Conservation (phyloP, 768 basidiomycete genomes). For the Pisolithus sp. region DNA sequence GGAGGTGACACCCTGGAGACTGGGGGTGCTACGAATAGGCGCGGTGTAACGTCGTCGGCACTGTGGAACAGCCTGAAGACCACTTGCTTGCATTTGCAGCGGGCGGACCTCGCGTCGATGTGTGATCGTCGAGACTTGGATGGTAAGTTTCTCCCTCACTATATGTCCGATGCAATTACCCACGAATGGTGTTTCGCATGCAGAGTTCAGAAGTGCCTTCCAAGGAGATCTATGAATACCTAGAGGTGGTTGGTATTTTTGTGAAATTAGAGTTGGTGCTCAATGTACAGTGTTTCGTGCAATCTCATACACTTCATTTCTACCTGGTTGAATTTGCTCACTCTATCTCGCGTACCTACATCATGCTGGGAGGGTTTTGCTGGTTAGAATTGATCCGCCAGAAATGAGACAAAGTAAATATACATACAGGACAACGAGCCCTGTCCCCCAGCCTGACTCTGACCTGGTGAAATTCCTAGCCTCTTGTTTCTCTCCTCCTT, state of each 20-base stretch:
- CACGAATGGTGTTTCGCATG: not conserved
- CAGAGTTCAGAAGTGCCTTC: constrained; percentile 9
- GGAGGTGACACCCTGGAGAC: constrained; percentile 40
- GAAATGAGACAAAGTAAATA: not conserved
- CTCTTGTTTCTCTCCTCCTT: constrained; percentile 22
- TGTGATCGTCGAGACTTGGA: constrained; percentile 73
- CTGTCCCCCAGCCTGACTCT: constrained; percentile 4
- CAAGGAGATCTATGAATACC: not conserved
- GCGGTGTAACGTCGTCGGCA: constrained; percentile 68
- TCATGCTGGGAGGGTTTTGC: not conserved
- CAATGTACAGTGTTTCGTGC: not conserved
- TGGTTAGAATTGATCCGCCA: not conserved
- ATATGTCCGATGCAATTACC: not conserved
- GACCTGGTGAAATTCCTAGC: constrained; percentile 22
- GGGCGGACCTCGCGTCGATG: constrained; percentile 67
- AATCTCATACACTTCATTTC: not conserved
- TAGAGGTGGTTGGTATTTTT: not conserved
- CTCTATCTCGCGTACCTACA: not conserved
- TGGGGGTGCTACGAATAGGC: constrained; percentile 39
- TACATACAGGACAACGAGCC: constrained; percentile 11
- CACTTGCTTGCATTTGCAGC: constrained; percentile 73
- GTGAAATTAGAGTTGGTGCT: not conserved
- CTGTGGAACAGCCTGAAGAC: constrained; percentile 89
- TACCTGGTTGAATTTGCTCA: not conserved
- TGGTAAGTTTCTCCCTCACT: constrained; percentile 28